phyloP scores from a whole-genome alignment of 148 eudicot species.

The Rhododendron mucronatum region DNA sequence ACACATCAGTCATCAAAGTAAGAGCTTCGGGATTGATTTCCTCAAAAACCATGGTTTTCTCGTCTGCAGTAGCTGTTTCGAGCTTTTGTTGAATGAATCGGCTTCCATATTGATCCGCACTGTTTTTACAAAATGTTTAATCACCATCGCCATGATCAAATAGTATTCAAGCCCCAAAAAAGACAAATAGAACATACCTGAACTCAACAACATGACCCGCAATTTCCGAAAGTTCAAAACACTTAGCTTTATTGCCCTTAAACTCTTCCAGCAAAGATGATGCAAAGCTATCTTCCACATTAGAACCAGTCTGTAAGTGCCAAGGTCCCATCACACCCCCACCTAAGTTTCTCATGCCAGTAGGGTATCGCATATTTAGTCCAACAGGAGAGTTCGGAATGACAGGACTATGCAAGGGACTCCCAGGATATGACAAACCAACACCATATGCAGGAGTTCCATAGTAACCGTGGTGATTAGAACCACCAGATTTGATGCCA shows the following conservation, averaged over 20 bases:
- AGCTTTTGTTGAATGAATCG: conserved; percentile 86
- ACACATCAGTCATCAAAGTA: conserved; percentile 81
- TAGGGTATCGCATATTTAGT: conserved; percentile 50
- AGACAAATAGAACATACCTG: conserved; percentile 33
- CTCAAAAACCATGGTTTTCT: conserved; percentile 67
- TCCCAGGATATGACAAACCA: conserved; percentile 74
- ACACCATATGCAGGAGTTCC: conserved; percentile 52
- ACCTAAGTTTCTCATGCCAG: conserved; percentile 66
- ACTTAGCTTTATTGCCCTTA: conserved; percentile 63
- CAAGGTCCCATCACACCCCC: conserved; percentile 62
- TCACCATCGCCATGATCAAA: background rate
- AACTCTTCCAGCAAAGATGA: conserved; percentile 78
- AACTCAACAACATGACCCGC: conserved; percentile 74
- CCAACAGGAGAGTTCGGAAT: conserved; percentile 73
- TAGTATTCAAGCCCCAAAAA: background rate
- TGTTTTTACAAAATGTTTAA: conserved; percentile 22
- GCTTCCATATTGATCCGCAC: conserved; percentile 91
- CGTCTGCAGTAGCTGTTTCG: conserved; percentile 66
- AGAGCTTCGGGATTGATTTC: conserved; percentile 74
- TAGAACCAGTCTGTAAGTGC: conserved; percentile 50
- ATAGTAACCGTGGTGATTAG: conserved; percentile 56
- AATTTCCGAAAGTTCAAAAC: conserved; percentile 81
- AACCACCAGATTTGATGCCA: conserved; percentile 43
- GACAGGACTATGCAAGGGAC: conserved; percentile 52
- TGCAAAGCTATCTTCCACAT: conserved; percentile 52